These are phyloP conservation scores for Suillus placidus DNA, from an alignment of 768 basidiomycete species.

Conservation along the genomic window DNA sequence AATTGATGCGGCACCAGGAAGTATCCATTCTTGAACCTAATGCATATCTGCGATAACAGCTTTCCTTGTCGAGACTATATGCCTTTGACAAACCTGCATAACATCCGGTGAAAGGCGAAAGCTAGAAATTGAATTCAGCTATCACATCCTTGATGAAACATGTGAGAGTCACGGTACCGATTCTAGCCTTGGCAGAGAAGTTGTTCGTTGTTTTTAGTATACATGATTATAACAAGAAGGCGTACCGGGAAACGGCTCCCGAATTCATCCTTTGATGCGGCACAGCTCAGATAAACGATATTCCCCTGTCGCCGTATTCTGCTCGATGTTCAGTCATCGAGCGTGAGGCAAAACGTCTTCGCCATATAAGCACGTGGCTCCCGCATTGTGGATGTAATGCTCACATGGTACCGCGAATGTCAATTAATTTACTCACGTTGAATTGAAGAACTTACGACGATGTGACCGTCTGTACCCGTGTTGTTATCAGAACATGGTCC, in stretches of 20 bases:
- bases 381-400: background rate
- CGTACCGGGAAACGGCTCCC: background rate
- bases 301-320: background rate
- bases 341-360: background rate
- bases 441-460: background rate
- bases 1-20: background rate
- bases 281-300: background rate
- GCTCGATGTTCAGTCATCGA: background rate
- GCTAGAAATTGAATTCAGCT: background rate
- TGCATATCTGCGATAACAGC: background rate
- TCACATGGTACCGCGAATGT: slow-evolving; percentile 1
- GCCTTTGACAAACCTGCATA: background rate
- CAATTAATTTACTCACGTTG: slow-evolving; percentile 7
- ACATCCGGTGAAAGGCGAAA: background rate
- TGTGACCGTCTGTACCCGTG: background rate
- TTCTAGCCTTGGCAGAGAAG: background rate
- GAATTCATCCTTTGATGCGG: too few species aligned
- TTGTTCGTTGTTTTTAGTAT: background rate
- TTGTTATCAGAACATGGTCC: slow-evolving; percentile 1
- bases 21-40: background rate
- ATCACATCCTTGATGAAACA: background rate
- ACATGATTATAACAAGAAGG: background rate
- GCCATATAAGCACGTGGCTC: background rate
- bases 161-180: background rate
- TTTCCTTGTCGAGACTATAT: background rate